Conservation (phyloP, 495 filamentous ascomycete species). For the Jackrogersella minutella region DNA sequence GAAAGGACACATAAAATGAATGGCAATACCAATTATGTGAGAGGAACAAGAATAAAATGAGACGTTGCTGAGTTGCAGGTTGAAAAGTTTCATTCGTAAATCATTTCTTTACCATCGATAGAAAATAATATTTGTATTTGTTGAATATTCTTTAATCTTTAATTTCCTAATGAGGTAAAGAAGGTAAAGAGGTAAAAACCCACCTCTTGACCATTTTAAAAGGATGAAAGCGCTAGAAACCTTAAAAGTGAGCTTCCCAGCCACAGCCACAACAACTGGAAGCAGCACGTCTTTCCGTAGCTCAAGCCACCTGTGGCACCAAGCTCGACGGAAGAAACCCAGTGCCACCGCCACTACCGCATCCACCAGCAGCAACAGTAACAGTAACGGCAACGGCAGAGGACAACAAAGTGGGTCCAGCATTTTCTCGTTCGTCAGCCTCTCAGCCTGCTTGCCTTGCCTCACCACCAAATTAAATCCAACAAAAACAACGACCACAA, state of each 20-base stretch:
- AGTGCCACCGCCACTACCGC: too few relatives aligned
- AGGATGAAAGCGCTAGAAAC: slow-evolving; percentile 2
- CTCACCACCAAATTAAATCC: slow-evolving; percentile 29
- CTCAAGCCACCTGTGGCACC: slow-evolving; percentile 31
- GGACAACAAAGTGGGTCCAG: slow-evolving; percentile 27
- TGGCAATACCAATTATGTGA: slow-evolving; percentile 6
- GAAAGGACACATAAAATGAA: slow-evolving; percentile 7
- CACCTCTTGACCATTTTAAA: too few relatives aligned
- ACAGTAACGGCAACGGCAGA: too few relatives aligned
- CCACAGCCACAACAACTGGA: too few relatives aligned
- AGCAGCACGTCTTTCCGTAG: neutral
- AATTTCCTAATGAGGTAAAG: too few relatives aligned
- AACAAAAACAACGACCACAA: slow-evolving; percentile 9
- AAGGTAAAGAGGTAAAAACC: too few relatives aligned
- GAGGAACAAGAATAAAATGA: neutral
- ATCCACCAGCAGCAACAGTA: neutral
- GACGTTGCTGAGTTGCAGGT: neutral
- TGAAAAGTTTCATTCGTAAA: neutral
- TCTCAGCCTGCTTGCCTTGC: slow-evolving; percentile 53
- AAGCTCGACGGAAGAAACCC: slow-evolving; percentile 22
- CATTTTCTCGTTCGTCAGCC: slow-evolving; percentile 50
- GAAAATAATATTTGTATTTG: too few relatives aligned
- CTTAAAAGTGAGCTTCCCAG: slow-evolving; percentile 13
- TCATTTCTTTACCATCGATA: too few relatives aligned
- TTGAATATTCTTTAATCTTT: too few relatives aligned